These are phyloP conservation scores for Agrocybe pediades DNA, from an alignment of 768 basidiomycete species.

Conservation along the genomic window DNA sequence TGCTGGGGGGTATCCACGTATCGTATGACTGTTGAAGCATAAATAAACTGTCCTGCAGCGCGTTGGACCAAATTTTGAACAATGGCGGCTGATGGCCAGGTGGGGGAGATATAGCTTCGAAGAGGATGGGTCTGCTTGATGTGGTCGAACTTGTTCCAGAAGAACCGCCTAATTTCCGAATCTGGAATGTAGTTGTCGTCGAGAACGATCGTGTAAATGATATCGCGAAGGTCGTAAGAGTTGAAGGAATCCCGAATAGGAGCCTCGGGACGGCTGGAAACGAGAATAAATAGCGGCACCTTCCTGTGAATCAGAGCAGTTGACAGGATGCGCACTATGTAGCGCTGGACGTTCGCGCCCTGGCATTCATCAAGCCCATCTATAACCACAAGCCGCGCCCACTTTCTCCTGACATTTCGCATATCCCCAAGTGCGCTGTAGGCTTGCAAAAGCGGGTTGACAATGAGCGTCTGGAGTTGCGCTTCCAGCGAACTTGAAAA, in stretches of 20 bases:
- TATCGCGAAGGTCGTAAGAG: conserved; percentile 26
- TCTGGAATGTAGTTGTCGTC: conserved; percentile 26
- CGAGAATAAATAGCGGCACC: conserved; percentile 28
- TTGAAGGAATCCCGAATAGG: conserved; percentile 30
- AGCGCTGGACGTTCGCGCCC: conserved; percentile 26
- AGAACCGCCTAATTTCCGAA: conserved; percentile 24
- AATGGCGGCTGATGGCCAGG: conserved; percentile 20
- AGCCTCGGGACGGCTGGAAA: conserved; percentile 27
- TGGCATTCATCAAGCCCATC: conserved; percentile 29
- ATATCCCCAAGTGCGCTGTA: conserved; percentile 17
- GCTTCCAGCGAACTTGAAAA: conserved; percentile 25
- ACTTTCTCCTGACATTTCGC: conserved; percentile 15
- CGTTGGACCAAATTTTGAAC: conserved; percentile 20
- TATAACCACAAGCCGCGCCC: conserved; percentile 27
- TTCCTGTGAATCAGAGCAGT: conserved; percentile 25
- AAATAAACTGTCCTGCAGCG: conserved; percentile 29
- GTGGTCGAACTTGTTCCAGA: conserved; percentile 24
- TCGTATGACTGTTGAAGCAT: conserved; percentile 27
- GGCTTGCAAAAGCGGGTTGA: conserved; percentile 23
- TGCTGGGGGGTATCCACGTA: conserved; percentile 28
- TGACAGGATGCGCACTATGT: conserved; percentile 28
- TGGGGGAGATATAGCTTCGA: conserved; percentile 22
- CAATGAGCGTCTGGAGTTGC: conserved; percentile 26
- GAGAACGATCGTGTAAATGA: conserved; percentile 24
- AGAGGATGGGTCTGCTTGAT: conserved; percentile 25